Evolutionary conservation across 2,329 filamentous ascomycete genomes (phyloP).

Genomic region (Orbilia oligospora): DNA sequence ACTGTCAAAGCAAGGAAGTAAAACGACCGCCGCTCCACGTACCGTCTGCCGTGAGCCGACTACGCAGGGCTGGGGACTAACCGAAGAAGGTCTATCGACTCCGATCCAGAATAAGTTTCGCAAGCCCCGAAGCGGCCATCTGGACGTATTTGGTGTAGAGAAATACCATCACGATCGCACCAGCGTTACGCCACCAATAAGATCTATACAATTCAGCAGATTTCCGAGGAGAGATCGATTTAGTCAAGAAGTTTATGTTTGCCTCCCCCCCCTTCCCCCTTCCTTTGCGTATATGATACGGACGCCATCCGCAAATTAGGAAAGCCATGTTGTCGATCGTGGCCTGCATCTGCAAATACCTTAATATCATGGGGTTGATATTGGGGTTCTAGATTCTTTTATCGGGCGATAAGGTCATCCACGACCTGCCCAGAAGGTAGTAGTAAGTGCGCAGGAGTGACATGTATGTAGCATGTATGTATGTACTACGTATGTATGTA

Average conservation of each 20-base stretch:
- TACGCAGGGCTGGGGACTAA: conserved; percentile 42
- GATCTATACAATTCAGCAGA: conserved; percentile 35
- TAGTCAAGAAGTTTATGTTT: not conserved
- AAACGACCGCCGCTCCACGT: conserved; percentile 24
- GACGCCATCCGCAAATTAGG: conserved; percentile 39
- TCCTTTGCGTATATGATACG: conserved; percentile 45
- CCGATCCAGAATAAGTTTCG: conserved; percentile 35
- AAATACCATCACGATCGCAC: conserved; percentile 36
- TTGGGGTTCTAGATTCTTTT: conserved; percentile 59
- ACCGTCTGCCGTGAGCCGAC: conserved; percentile 31
- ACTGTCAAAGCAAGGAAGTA: conserved; percentile 22
- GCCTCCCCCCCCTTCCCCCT: not conserved
- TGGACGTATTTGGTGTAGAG: conserved; percentile 37
- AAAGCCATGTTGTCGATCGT: conserved; percentile 46
- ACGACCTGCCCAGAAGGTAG: conserved; percentile 16
- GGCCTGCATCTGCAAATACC: conserved; percentile 41
- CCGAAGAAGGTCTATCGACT: conserved; percentile 36
- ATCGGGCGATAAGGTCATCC: conserved; percentile 41
- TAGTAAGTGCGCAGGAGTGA: conserved; percentile 27
- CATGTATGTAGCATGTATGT: conserved; percentile 31
- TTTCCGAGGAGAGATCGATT: conserved; percentile 38
- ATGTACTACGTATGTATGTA: too few relatives aligned
- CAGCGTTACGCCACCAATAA: conserved; percentile 45
- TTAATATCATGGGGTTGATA: conserved; percentile 29
- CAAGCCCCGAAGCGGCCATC: conserved; percentile 41